Evolutionary conservation across 805 yeast species (phyloP), one percentile per base, ranked within the genome.

Genomic region (Ogataea methanolica): DNA sequence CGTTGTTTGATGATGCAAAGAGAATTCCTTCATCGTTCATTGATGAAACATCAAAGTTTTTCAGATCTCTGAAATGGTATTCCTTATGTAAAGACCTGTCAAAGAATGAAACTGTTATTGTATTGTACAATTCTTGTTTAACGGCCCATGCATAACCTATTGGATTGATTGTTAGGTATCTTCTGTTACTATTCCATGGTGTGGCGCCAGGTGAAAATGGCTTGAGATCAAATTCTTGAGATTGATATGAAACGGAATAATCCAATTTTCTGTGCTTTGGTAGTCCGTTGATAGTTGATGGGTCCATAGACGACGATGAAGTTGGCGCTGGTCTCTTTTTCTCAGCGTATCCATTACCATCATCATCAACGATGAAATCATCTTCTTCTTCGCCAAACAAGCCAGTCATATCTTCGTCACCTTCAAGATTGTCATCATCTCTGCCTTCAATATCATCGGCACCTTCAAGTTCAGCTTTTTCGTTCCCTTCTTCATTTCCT

Each of bases 131-230:
- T 21, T 76, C 82, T 51, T 75, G 80, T 44, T 78, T 75, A 12
- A 88, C 94, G 0, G 89, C 73, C 80, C 95, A 86, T 0, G 83
- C 85, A 61, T 88, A 87, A 0, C 97, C 99, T 29, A 82, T 69
- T 9, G 84, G 72, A 56, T 88, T 88, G 75, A 91, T 88, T 19
- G 89, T 80, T 37, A 92, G 67, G 58, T 89, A 91, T 45, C 96
- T 73, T 65, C 92, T 78, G 44, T 80, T 72, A 44, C 70, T 68
- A 33, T 67, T 66, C 85, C 91, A 90, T 0, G 96, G 96, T 0
- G 98, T 92, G 6, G 85, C 79, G 1, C 98, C 98, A 1, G 88
- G 86, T 3, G 96, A 88, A 56, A 82, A 85, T 0, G 97, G 91
- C 41, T 68, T 71, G 29, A 81, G 58, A 8, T 68, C 70, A 42